These are phyloP conservation scores for Catharanthus roseus DNA, from an alignment of 257 asterid genomes.

Conservation along the genomic window DNA sequence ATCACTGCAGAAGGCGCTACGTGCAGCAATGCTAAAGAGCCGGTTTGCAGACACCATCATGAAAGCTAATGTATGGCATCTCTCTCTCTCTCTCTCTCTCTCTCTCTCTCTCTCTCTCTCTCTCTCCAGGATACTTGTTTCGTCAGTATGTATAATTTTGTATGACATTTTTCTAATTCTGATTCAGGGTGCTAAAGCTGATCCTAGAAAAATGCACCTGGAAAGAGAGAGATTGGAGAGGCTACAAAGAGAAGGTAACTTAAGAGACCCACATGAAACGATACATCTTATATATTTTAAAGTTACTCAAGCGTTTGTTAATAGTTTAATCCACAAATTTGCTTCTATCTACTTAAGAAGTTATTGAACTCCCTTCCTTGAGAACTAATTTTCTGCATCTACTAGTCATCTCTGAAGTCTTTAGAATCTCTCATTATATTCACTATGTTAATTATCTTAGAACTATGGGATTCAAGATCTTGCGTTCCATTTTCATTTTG, in stretches of 20 bases:
- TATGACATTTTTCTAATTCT: background rate
- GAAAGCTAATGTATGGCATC: slow-evolving; percentile 35
- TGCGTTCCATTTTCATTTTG: background rate
- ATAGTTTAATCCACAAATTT: background rate
- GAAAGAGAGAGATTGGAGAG: slow-evolving; percentile 55
- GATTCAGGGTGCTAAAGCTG: slow-evolving; percentile 42
- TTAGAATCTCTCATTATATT: background rate
- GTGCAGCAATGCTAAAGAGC: slow-evolving; percentile 70
- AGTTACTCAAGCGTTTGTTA: background rate
- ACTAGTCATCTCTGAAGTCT: background rate
- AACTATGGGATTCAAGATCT: no score
- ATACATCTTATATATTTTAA: slow-evolving; percentile 1
- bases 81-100: background rate
- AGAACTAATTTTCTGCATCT: background rate
- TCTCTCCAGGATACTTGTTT: background rate
- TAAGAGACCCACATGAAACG: background rate
- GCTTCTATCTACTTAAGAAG: background rate
- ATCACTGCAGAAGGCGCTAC: slow-evolving; percentile 66
- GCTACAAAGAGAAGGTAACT: slow-evolving; percentile 54
- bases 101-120: background rate
- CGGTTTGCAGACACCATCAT: slow-evolving; percentile 77
- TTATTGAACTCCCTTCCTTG: background rate
- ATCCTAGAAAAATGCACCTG: slow-evolving; percentile 37
- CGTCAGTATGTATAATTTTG: background rate
- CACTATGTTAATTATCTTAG: background rate